These are phyloP conservation scores for Termitomyces sp. DNA, from an alignment of 768 basidiomycete species.

Conservation along the genomic window DNA sequence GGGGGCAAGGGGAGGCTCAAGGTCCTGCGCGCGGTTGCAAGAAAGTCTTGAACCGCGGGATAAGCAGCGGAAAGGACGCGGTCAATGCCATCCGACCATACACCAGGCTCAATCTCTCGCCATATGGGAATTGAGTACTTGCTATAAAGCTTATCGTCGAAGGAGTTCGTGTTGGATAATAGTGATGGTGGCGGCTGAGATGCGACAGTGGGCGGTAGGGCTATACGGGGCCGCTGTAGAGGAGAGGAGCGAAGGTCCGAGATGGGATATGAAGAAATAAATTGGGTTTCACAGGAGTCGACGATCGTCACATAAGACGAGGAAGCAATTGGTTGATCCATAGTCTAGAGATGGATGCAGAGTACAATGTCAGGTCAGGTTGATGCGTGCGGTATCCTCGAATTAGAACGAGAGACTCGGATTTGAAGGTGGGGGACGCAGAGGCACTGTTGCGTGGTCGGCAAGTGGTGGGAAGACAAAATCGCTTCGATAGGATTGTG, in stretches of 20 bases:
- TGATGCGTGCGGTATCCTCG: neutral
- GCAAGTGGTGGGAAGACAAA: conserved; percentile 5
- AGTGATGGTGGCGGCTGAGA: conserved; percentile 14
- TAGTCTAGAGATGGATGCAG: conserved; percentile 3
- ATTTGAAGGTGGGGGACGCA: conserved; percentile 3
- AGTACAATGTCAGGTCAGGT: conserved; percentile 4
- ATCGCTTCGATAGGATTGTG: conserved; percentile 15
- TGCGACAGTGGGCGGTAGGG: conserved; percentile 9
- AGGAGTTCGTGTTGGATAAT: conserved; percentile 6
- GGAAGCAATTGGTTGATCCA: conserved; percentile 10
- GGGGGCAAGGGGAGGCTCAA: conserved; percentile 35
- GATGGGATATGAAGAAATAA: conserved; percentile 27
- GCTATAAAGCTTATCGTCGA: conserved; percentile 13
- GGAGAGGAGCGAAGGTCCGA: conserved; percentile 34
- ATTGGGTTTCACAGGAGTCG: conserved; percentile 18
- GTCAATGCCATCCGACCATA: conserved; percentile 34
- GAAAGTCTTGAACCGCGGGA: conserved; percentile 46
- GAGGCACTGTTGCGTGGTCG: conserved; percentile 1
- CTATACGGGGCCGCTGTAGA: neutral
- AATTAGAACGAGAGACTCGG: neutral
- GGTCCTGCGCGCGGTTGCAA: conserved; percentile 36
- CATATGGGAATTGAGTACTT: conserved; percentile 21
- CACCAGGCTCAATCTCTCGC: conserved; percentile 31
- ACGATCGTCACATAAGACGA: conserved; percentile 13
- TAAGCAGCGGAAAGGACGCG: conserved; percentile 42